Percentiles rank a stretch among this genome's conserved stretches.
These are phyloP conservation scores for Beta lomatogona DNA, from an alignment of 179 eudicot species.

Conservation along the genomic window DNA sequence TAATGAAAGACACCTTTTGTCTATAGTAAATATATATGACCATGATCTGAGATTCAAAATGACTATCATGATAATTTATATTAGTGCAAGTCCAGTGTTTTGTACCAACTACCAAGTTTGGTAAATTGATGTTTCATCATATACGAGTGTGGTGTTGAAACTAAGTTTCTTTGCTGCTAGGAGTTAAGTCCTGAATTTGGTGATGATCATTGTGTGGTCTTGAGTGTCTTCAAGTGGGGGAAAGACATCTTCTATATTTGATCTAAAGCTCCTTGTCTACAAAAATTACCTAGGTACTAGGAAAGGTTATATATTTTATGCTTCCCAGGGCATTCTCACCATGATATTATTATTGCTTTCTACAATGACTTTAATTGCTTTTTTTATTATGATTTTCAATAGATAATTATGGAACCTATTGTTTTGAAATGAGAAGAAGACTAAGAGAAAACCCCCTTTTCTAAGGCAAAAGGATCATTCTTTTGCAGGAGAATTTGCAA, in stretches of 20 bases:
- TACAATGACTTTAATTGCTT: too few relatives aligned
- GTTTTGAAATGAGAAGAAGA: background rate
- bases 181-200: background rate
- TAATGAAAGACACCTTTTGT: background rate
- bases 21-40: background rate
- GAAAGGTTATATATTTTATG: background rate
- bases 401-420: background rate
- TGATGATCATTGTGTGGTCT: background rate
- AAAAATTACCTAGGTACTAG: background rate
- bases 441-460: background rate
- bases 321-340: background rate
- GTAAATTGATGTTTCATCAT: background rate
- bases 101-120: too few relatives aligned
- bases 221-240: background rate
- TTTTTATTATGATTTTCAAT: background rate
- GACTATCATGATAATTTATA: background rate
- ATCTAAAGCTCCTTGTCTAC: background rate
- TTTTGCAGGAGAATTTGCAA: slow-evolving; percentile 80
- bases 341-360: background rate
- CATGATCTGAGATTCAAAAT: background rate
- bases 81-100: background rate
- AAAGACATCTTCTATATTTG: too few relatives aligned
- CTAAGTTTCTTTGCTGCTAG: background rate
- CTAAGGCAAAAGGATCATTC: slow-evolving; percentile 1
- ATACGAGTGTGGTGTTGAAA: background rate